Evolutionary conservation across 768 basidiomycete species (phyloP).

Genomic region (Megacollybia marginata): DNA sequence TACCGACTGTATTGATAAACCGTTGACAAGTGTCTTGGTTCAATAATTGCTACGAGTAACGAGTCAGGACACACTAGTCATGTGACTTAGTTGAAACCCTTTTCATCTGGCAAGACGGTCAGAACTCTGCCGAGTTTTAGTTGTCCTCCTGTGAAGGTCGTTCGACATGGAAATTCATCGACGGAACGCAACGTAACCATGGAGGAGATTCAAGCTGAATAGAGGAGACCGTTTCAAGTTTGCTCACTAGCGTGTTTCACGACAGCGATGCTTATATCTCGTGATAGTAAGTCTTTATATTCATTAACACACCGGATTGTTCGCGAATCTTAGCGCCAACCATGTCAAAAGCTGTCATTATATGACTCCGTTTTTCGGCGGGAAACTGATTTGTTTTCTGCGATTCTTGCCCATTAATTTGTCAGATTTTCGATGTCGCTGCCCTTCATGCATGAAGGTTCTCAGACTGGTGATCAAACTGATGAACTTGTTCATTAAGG

Average conservation of each 20-base stretch:
- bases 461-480: background rate
- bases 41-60: too few species aligned
- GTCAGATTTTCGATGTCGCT: background rate
- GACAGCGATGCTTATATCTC: background rate
- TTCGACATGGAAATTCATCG: background rate
- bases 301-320: background rate
- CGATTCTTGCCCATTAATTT: background rate
- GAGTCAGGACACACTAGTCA: too few species aligned
- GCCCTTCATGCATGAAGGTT: background rate
- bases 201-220: background rate
- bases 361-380: background rate
- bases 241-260: background rate
- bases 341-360: background rate
- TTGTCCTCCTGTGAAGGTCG: background rate
- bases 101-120: background rate
- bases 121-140: background rate
- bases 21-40: too few species aligned
- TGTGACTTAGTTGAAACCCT: background rate
- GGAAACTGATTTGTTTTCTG: background rate
- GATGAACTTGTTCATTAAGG: background rate
- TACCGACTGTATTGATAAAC: too few species aligned
- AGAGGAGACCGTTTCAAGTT: background rate
- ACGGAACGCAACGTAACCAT: background rate
- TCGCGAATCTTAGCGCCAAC: background rate
- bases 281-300: background rate